Evolutionary conservation across 139 green algal species (phyloP).

Genomic region (Mesotaenium endlicherianum): DNA sequence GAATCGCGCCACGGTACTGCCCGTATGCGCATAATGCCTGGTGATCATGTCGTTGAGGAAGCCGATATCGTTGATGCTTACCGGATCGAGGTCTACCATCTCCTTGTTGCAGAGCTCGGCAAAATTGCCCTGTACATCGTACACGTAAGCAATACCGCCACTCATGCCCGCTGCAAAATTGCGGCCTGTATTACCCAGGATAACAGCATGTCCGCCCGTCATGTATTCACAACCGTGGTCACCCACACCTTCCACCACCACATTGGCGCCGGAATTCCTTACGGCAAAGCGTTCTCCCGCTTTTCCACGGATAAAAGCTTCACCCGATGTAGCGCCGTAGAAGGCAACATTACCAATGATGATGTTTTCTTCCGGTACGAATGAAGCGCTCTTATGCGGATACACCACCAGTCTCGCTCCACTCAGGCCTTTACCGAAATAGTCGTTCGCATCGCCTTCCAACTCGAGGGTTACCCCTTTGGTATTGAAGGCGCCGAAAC

Average conservation of each 20-base stretch:
- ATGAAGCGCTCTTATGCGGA: constrained; percentile 56
- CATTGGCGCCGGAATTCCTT: constrained; percentile 64
- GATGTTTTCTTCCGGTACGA: constrained; percentile 77
- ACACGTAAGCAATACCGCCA: constrained; percentile 84
- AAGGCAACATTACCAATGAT: constrained; percentile 91
- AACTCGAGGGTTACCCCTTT: constrained; percentile 78
- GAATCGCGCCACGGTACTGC: constrained; percentile 29
- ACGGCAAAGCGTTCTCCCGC: constrained; percentile 71
- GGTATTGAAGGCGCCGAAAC: constrained; percentile 75
- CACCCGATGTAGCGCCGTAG: constrained; percentile 81
- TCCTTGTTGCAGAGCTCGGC: not conserved
- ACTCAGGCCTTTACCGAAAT: constrained; percentile 76
- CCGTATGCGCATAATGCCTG: constrained; percentile 79
- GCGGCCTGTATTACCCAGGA: constrained; percentile 81
- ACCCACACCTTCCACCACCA: constrained; percentile 86
- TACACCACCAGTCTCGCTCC: constrained; percentile 44
- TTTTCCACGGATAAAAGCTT: constrained; percentile 83
- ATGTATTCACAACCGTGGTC: constrained; percentile 96
- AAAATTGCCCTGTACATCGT: constrained; percentile 59
- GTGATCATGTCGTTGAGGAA: constrained; percentile 79
- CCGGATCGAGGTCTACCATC: not conserved
- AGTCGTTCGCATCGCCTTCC: constrained; percentile 90
- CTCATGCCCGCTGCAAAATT: constrained; percentile 94
- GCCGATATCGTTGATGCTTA: no score
- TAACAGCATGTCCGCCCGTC: constrained; percentile 81